Conservation (phyloP, 306 rosid genomes). For the Casuarina cunninghamiana region DNA sequence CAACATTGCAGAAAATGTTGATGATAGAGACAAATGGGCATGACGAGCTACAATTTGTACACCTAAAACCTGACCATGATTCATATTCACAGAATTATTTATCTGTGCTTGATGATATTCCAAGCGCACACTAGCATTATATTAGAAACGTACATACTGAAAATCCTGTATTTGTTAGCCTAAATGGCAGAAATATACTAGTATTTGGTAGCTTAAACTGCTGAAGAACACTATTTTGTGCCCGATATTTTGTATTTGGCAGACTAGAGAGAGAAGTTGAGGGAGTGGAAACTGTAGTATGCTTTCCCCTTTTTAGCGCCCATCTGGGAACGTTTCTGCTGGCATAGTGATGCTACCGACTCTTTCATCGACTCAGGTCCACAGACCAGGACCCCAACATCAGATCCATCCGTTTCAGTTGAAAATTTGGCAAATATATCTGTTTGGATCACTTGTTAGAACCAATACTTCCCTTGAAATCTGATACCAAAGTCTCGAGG, state of each 20-base stretch:
- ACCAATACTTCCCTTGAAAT: not conserved
- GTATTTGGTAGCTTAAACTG: too few relatives aligned
- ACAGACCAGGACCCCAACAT: constrained; percentile 69
- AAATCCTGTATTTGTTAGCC: too few relatives aligned
- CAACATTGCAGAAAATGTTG: too few relatives aligned
- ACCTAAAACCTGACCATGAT: too few relatives aligned
- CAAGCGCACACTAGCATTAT: too few relatives aligned
- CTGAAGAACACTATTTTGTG: not conserved
- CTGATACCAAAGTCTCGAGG: not conserved
- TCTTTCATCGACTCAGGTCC: constrained; percentile 86
- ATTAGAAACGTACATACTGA: too few relatives aligned
- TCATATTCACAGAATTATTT: too few relatives aligned
- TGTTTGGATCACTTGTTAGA: constrained; percentile 34
- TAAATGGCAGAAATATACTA: too few relatives aligned
- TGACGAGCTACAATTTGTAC: too few relatives aligned
- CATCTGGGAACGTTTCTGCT: constrained; percentile 35
- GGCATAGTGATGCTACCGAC: constrained; percentile 56
- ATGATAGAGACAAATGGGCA: too few relatives aligned
- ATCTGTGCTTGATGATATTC: too few relatives aligned
- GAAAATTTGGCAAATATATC: constrained; percentile 53
- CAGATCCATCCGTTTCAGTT: constrained; percentile 47
- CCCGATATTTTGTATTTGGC: not conserved
- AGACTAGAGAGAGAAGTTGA: constrained; percentile 69
- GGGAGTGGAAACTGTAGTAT: constrained; percentile 67
- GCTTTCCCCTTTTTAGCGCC: constrained; percentile 44